Conservation (phyloP, 164 flowering plant species). For the Malania oleifera region DNA sequence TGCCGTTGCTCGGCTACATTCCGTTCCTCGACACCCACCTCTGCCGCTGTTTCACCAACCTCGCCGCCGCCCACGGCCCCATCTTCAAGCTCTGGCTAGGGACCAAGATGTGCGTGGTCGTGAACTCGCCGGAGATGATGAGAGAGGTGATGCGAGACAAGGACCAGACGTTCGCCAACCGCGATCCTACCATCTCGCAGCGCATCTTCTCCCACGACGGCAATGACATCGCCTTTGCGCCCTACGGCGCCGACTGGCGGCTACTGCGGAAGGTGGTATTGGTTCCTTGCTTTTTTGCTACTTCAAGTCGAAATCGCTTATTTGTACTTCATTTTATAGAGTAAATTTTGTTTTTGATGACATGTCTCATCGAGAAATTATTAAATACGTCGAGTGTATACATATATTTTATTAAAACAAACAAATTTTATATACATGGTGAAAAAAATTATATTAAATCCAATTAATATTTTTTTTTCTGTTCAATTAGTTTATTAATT, state of each 20-base stretch:
- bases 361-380: no score
- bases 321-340: no score
- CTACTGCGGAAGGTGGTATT: conserved; percentile 13
- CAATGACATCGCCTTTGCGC: conserved; percentile 3
- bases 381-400: no score
- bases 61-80: conserved; percentile 39
- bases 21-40: conserved; percentile 40
- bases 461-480: no score
- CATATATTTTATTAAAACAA: no score
- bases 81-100: conserved; percentile 37
- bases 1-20: conserved; percentile 49
- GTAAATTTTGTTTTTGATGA: no score
- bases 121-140: conserved; percentile 37
- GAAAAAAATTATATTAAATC: no score
- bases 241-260: conserved; percentile 12
- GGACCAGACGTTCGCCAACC: conserved; percentile 42
- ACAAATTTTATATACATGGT: no score
- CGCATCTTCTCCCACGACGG: conserved; percentile 30
- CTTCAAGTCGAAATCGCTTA: no score
- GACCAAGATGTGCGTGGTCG: conserved; percentile 26
- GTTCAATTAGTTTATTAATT: no score
- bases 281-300: no score
- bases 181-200: conserved; percentile 31
- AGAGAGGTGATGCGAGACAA: conserved; percentile 41
- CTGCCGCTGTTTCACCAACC: conserved; percentile 28